Evolutionary conservation across 768 basidiomycete genomes (phyloP), one percentile per base, ranked within the genome.

Genomic region (Lactarius hengduanensis): DNA sequence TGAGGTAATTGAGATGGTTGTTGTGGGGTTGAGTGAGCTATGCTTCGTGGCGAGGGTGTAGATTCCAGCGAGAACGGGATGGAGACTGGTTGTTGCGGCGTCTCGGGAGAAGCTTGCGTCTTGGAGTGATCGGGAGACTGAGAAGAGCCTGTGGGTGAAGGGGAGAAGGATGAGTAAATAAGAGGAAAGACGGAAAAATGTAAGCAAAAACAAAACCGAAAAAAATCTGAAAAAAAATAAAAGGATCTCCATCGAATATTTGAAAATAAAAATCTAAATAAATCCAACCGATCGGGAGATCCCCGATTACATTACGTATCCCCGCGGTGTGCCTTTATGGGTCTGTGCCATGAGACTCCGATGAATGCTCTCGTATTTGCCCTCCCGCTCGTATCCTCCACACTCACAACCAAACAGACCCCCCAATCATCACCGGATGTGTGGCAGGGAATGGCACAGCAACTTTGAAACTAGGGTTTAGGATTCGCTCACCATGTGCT

Each of bases 401-500:
- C 26, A 15, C 6, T 32, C 22, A 45, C 43, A 45, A 45, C 11
- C 59, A n/a, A 30, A 11, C 28, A 55, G 55, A 47, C 26, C 4
- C 47, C n/a, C 26, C 50, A 26, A 53, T 50, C 22, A 22, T 26
- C 50, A 15, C 26, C 50, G 15, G 22, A 26, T 22, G 53, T n/a
- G 32, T 32, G 53, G 32, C 34, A 38, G 26, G n/a, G 40, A 62
- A 58, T 32, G 61, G 57, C 20, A 50, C 45, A 34, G 54, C 32
- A 55, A 59, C 28, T 47, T 50, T 20, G 45, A 58, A 54, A 62
- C 16, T 16, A 36, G 13, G n/a, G 26, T 53, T 16, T 13, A 41
- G 32, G 57, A 57, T 28, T 43, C 30, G 62, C 70, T 69, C 57
- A 70, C 70, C 59, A n/a, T n/a, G n/a, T n/a, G n/a, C n/a, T n/a